phyloP scores from a whole-genome alignment of 495 filamentous ascomycete species.

The Durotheca rogersii region DNA sequence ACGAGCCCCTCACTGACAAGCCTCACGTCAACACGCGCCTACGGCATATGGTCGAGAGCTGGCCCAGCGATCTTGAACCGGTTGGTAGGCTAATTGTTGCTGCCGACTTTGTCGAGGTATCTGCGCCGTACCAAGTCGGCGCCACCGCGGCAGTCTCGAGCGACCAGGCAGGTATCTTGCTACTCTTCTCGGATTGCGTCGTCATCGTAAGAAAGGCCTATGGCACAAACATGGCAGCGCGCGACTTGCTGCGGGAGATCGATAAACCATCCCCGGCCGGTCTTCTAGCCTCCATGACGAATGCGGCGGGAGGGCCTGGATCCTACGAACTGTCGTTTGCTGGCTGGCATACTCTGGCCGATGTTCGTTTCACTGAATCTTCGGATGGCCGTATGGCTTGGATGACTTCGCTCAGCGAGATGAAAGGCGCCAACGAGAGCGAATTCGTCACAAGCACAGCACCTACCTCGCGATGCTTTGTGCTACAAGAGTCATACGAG shows the following conservation, averaged over 20 bases:
- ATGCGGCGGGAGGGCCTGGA: constrained; percentile 51
- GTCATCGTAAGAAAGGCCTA: constrained; percentile 70
- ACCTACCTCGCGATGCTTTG: constrained; percentile 58
- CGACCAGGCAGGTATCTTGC: constrained; percentile 65
- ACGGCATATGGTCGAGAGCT: constrained; percentile 71
- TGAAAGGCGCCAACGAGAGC: constrained; percentile 51
- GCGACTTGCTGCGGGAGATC: constrained; percentile 77
- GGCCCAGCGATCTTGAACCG: constrained; percentile 73
- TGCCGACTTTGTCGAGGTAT: constrained; percentile 75
- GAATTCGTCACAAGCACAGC: constrained; percentile 52
- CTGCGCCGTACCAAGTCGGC: constrained; percentile 62
- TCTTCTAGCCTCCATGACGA: constrained; percentile 56
- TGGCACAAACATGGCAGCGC: constrained; percentile 63
- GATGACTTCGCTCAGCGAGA: constrained; percentile 61
- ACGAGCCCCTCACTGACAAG: constrained; percentile 65
- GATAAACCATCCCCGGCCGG: constrained; percentile 68
- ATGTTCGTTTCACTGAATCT: constrained; percentile 75
- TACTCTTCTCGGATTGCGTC: constrained; percentile 82
- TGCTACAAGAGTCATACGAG: constrained; percentile 75
- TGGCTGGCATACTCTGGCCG: constrained; percentile 67
- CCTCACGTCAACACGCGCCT: constrained; percentile 69
- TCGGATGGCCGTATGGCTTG: constrained; percentile 70
- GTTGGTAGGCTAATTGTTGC: constrained; percentile 81
- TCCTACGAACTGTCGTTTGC: constrained; percentile 70
- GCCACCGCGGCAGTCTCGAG: constrained; percentile 32